Conservation (phyloP, 1,284 basidiomycete species). For the Bondarzewia mesenterica region DNA sequence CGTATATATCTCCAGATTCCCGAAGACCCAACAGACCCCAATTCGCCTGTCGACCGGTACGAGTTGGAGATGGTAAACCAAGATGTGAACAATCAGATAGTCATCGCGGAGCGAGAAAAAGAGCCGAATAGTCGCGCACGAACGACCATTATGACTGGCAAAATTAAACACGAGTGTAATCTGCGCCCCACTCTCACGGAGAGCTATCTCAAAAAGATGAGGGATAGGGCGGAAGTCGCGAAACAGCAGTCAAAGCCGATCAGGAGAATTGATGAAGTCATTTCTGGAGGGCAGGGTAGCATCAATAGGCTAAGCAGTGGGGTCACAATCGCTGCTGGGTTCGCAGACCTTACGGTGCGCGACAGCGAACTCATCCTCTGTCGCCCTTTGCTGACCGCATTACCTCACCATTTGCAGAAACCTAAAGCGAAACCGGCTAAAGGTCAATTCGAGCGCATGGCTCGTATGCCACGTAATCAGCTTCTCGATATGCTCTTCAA, state of each 20-base stretch:
- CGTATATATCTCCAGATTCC: slow-evolving; percentile 65
- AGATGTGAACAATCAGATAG: slow-evolving; percentile 67
- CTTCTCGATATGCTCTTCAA: slow-evolving; percentile 81
- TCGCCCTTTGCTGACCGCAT: slow-evolving; percentile 2
- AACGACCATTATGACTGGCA: slow-evolving; percentile 66
- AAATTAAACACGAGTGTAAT: slow-evolving; percentile 69
- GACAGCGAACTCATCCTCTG: neutral
- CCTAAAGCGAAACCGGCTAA: slow-evolving; percentile 57
- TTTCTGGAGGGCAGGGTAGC: slow-evolving; percentile 53
- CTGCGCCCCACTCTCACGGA: slow-evolving; percentile 57
- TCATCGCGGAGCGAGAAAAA: slow-evolving; percentile 69
- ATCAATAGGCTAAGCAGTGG: slow-evolving; percentile 53
- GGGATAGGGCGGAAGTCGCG: slow-evolving; percentile 48
- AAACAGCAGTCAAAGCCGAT: slow-evolving; percentile 56
- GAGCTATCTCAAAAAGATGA: slow-evolving; percentile 57
- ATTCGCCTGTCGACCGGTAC: slow-evolving; percentile 51
- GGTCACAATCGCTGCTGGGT: slow-evolving; percentile 26
- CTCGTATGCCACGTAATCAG: slow-evolving; percentile 84
- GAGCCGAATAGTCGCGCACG: slow-evolving; percentile 41
- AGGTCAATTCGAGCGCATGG: slow-evolving; percentile 78
- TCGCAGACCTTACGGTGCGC: slow-evolving; percentile 57
- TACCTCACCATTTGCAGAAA: slow-evolving; percentile 30
- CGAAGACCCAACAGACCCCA: slow-evolving; percentile 37
- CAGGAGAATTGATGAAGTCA: slow-evolving; percentile 49
- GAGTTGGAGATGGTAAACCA: slow-evolving; percentile 75